phyloP scores from a whole-genome alignment of 192 early-diverging fungal species.

The Pilobolus umbonatus region DNA sequence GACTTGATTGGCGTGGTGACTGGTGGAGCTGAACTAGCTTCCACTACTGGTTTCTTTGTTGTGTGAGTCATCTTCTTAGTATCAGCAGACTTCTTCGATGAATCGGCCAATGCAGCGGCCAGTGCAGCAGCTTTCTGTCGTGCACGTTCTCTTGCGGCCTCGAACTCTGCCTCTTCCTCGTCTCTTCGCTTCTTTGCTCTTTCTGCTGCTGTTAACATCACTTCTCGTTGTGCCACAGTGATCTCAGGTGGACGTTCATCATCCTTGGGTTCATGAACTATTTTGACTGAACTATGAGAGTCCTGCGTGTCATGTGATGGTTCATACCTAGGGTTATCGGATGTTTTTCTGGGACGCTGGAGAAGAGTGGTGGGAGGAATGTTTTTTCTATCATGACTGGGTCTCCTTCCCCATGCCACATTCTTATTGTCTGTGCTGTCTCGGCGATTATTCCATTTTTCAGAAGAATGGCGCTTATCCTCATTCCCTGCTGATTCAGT shows the following conservation, averaged over 20 bases:
- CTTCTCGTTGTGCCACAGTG: constrained; percentile 27
- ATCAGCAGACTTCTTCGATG: not conserved
- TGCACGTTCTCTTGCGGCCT: constrained; percentile 29
- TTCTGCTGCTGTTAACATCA: constrained; percentile 37
- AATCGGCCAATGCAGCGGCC: constrained; percentile 13
- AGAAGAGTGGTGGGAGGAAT: constrained; percentile 7
- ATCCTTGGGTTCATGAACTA: not conserved
- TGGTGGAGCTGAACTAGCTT: not conserved
- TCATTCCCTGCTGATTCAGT: not conserved
- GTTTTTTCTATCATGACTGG: constrained; percentile 7
- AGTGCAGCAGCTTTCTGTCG: constrained; percentile 32
- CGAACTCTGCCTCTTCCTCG: constrained; percentile 32
- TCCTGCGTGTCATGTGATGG: constrained; percentile 9
- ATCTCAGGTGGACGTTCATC: constrained; percentile 20
- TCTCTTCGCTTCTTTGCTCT: constrained; percentile 35
- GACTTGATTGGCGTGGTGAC: no score
- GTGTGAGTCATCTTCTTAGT: not conserved
- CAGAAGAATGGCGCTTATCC: constrained; percentile 3
- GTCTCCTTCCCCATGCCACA: not conserved
- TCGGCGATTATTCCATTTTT: constrained; percentile 12
- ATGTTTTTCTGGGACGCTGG: constrained; percentile 21
- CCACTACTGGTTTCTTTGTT: not conserved
- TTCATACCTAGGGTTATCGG: constrained; percentile 20
- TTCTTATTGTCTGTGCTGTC: not conserved
- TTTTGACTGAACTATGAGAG: not conserved